Conservation (phyloP, 106 monocot species). For the Posidonia australis region DNA sequence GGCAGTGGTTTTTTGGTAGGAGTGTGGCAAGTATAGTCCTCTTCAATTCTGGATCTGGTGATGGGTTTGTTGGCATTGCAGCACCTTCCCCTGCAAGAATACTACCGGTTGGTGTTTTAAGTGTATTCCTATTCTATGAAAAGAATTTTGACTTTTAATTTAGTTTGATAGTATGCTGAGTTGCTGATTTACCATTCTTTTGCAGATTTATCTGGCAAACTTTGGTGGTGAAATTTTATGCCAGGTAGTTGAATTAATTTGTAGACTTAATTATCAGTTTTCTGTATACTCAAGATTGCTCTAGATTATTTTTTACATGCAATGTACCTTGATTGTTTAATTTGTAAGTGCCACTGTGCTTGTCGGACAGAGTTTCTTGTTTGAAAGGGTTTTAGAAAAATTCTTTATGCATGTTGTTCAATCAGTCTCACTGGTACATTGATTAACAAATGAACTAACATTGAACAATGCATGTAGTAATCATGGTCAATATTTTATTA, state of each 20-base stretch:
- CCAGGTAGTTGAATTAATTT: slow-evolving; percentile 43
- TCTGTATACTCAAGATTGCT: not conserved
- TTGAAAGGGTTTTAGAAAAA: too few relatives aligned
- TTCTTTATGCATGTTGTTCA: too few relatives aligned
- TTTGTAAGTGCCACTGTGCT: too few relatives aligned
- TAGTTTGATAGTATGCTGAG: not conserved
- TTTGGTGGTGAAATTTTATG: slow-evolving; percentile 88
- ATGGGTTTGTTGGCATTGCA: slow-evolving; percentile 90
- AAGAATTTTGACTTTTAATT: not conserved
- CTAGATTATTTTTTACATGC: not conserved
- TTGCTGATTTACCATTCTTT: slow-evolving; percentile 9
- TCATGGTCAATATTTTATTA: too few relatives aligned
- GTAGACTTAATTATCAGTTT: not conserved
- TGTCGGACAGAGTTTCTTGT: too few relatives aligned
- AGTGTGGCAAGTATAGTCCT: slow-evolving; percentile 48
- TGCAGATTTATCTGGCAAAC: slow-evolving; percentile 75
- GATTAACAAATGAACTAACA: too few relatives aligned
- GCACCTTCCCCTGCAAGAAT: slow-evolving; percentile 78
- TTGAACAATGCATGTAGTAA: too few relatives aligned
- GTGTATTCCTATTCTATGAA: too few relatives aligned
- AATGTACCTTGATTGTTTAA: too few relatives aligned
- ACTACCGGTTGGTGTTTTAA: slow-evolving; percentile 59
- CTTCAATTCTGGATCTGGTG: slow-evolving; percentile 52
- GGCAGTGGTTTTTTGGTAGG: slow-evolving; percentile 95
- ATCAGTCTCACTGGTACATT: too few relatives aligned